These are phyloP conservation scores for Panus rudis DNA, from an alignment of 768 basidiomycete species.

Conservation along the genomic window DNA sequence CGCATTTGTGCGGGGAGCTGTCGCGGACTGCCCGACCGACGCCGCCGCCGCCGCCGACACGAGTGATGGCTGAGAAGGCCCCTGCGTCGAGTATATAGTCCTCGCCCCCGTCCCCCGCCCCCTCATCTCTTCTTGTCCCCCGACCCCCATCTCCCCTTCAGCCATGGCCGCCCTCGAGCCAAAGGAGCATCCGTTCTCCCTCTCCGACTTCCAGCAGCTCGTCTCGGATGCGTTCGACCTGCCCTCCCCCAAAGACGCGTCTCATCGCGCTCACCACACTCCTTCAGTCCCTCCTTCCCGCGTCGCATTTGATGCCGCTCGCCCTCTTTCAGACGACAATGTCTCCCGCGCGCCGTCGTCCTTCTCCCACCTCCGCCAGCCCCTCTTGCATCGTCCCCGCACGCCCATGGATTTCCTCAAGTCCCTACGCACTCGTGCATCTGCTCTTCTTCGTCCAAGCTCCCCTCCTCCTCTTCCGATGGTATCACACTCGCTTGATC, in stretches of 20 bases:
- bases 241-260: neutral
- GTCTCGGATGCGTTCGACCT: conserved; percentile 20
- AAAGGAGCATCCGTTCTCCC: conserved; percentile 12
- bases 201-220: conserved; percentile 23
- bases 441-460: conserved; percentile 17
- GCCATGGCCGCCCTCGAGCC: conserved; percentile 6
- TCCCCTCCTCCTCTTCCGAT: conserved; percentile 6
- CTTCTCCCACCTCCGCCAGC: neutral
- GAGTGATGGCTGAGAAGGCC: too few relatives aligned
- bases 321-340: conserved; percentile 5
- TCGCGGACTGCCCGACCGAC: too few relatives aligned
- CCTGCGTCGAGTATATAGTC: too few relatives aligned
- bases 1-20: too few relatives aligned
- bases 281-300: conserved; percentile 1
- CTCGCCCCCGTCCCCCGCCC: neutral
- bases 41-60: too few relatives aligned
- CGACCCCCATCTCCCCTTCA: neutral
- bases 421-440: conserved; percentile 20
- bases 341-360: neutral
- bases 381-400: neutral
- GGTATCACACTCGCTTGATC: conserved; percentile 9
- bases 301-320: neutral
- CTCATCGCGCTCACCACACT: neutral
- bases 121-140: neutral
- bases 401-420: conserved; percentile 10